Base-by-base conservation (phyloP, 805 yeast species). In the Candida orba region DNA sequence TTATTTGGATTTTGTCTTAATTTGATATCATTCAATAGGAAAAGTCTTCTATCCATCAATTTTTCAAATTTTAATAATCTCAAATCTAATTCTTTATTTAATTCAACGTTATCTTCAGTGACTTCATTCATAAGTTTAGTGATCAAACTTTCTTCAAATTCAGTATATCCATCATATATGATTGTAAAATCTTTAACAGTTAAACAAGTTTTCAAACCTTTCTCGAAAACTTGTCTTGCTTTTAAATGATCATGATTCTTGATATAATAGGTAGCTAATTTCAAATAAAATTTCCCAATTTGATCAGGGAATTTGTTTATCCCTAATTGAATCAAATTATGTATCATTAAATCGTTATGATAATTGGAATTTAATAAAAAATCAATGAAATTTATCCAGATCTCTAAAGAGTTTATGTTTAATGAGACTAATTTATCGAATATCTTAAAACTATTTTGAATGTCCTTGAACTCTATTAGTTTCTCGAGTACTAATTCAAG, bases 21-120 rank as follows among this genome's bases (percentile, higher is more conserved):
- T 46, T 75, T 67, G 25, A 87, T 78, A 53, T 87, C 95, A 55
- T 76, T 87, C 12, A 84, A 52, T 36, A 81, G 57, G 29, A 83
- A 58, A 1, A 75, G 70, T 49, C 93, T 70, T 13, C 72, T 57
- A n/a, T 73, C 70, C 50, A 87, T 57, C 22, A 88, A 60, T 20
- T 63, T 60, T 48, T 81, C 85, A 49, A 82, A 75, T 38, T 61
- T 59, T 15, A 57, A 62, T 59, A 83, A 58, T 14, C 71, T 57
- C 22, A 73, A 54, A 35, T 73, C 76, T 8, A 78, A 51, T 25
- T 69, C 67, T 18, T 52, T 52, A 12, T 64, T 56, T 14, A 57
- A 29, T 4, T 17, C 17, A 2, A 42, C 25, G 2, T 45, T 40
- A 10, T 55, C 47, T 20, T 53, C 15, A 13, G 8, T 24, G 17